phyloP scores from a whole-genome alignment of 257 asterid species.

The Buddleja alternifolia region DNA sequence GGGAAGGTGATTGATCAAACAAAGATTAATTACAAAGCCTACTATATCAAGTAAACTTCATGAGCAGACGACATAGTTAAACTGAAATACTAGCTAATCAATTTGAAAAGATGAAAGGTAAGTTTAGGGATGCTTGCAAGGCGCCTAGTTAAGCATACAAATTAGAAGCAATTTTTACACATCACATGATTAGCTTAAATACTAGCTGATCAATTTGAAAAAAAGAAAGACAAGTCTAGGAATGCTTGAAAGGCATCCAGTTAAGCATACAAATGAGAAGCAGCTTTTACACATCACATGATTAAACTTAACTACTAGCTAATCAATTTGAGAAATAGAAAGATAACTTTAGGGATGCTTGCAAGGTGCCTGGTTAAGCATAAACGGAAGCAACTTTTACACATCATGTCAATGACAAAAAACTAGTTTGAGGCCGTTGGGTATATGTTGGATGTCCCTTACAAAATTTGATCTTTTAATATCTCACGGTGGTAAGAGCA shows the following conservation, averaged over 20 bases:
- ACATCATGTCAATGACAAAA: conserved; percentile 1
- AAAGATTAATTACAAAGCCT: neutral
- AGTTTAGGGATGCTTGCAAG: too few relatives aligned
- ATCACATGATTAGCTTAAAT: conserved; percentile 17
- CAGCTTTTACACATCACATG: conserved; percentile 7
- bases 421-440: neutral
- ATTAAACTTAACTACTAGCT: too few relatives aligned
- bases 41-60: neutral
- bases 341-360: too few relatives aligned
- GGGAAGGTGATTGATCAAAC: neutral
- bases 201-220: conserved; percentile 11
- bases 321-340: too few relatives aligned
- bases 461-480: neutral
- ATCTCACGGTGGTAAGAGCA: neutral
- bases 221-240: neutral
- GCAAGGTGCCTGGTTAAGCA: too few relatives aligned
- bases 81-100: too few relatives aligned
- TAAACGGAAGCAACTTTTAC: too few relatives aligned
- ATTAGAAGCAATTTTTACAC: too few relatives aligned
- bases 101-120: too few relatives aligned
- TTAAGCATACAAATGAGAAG: conserved; percentile 7
- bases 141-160: too few relatives aligned
- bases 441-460: conserved; percentile 6
- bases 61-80: too few relatives aligned
- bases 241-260: neutral